Conservation (phyloP, 2,329 filamentous ascomycete species). For the Diaporthe nobilis region DNA sequence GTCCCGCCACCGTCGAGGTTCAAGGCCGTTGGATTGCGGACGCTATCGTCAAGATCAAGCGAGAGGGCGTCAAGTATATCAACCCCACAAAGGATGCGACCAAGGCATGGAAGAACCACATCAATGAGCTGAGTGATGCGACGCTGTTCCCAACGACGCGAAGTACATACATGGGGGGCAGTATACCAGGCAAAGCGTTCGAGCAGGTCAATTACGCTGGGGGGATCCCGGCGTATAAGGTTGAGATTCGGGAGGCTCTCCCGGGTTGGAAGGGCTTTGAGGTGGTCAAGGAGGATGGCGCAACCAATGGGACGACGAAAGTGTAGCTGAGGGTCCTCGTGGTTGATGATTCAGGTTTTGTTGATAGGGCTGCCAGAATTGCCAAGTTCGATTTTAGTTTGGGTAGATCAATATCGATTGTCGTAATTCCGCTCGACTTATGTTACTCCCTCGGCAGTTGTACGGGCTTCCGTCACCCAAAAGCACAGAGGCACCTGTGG, state of each 20-base stretch:
- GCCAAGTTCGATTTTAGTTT: neutral
- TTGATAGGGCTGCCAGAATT: neutral
- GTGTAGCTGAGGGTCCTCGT: neutral
- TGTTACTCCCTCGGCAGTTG: neutral
- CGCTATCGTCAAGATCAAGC: constrained; percentile 62
- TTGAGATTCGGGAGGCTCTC: constrained; percentile 52
- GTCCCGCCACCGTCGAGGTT: constrained; percentile 66
- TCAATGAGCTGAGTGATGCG: constrained; percentile 61
- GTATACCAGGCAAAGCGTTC: constrained; percentile 65
- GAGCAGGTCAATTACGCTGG: constrained; percentile 66
- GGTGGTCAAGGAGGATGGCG: constrained; percentile 31
- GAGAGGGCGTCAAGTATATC: constrained; percentile 63
- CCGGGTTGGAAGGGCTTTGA: constrained; percentile 54
- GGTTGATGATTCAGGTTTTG: neutral
- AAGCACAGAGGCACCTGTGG: neutral
- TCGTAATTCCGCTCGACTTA: neutral
- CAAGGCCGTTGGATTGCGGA: constrained; percentile 71
- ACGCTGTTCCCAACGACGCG: constrained; percentile 64
- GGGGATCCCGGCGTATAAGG: constrained; percentile 54
- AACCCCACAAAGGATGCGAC: constrained; percentile 62
- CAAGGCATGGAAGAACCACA: constrained; percentile 62
- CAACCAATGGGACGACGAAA: neutral
- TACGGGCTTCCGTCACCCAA: neutral
- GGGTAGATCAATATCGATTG: neutral
- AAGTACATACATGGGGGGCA: constrained; percentile 66